Conservation (phyloP, 352 stramenopile species). For the Globisporangium iwayamae region DNA sequence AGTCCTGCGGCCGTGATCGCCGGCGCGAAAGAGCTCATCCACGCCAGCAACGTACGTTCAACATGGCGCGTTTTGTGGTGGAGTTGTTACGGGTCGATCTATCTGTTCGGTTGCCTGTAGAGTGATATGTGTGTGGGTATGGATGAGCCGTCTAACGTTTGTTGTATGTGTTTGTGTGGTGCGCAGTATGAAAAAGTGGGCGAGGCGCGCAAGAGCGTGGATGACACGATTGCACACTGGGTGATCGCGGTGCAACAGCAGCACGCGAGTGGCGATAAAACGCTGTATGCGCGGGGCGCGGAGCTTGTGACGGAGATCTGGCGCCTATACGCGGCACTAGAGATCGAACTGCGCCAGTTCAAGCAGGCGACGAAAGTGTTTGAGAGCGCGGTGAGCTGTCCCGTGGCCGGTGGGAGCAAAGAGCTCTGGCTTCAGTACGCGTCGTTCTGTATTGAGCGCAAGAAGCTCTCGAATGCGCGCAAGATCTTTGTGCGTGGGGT, state of each 20-base stretch:
- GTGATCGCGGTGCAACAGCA: constrained; percentile 18
- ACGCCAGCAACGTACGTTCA: constrained; percentile 71
- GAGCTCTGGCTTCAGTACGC: constrained; percentile 66
- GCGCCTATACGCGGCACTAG: constrained; percentile 61
- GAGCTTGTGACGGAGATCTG: constrained; percentile 41
- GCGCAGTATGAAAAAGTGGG: constrained; percentile 65
- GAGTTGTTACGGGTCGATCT: background rate
- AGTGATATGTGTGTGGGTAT: background rate
- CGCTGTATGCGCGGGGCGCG: constrained; percentile 17
- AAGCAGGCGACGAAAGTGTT: constrained; percentile 84
- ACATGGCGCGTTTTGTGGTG: background rate
- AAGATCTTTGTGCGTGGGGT: constrained; percentile 73
- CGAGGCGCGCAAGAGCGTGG: constrained; percentile 50
- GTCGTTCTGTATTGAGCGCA: constrained; percentile 66
- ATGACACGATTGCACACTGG: constrained; percentile 45
- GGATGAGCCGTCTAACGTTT: background rate
- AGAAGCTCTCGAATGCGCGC: constrained; percentile 69
- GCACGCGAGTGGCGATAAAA: constrained; percentile 18
- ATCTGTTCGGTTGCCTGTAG: background rate
- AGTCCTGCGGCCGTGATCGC: constrained; percentile 47
- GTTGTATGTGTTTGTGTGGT: background rate
- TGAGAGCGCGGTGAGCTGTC: constrained; percentile 51
- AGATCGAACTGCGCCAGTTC: constrained; percentile 80
- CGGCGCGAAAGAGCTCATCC: constrained; percentile 64
- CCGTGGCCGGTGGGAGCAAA: constrained; percentile 32